A percentile compares a stretch with the other conserved stretches of the same genome.
Conservation (phyloP, 2,329 filamentous ascomycete genomes). For the Colletotrichum sp. region DNA sequence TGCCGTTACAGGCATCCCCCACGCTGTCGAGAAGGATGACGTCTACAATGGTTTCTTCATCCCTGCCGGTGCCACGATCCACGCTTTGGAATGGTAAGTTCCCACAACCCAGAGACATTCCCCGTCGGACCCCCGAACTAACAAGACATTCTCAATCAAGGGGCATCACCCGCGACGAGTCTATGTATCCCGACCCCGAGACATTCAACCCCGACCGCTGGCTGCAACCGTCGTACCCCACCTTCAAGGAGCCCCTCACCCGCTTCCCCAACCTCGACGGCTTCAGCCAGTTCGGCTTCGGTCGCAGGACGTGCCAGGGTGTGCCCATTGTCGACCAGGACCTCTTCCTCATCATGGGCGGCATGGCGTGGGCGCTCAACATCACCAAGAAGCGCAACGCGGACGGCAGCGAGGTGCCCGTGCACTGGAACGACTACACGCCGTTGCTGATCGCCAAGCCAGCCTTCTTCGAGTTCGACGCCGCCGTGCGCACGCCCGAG, state of each 20-base stretch:
- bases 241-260: constrained; percentile 44
- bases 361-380: constrained; percentile 41
- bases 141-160: constrained; percentile 30
- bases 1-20: constrained; percentile 47
- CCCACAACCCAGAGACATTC: neutral
- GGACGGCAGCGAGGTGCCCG: constrained; percentile 32
- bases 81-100: constrained; percentile 38
- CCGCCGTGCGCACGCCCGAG: constrained; percentile 29
- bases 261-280: constrained; percentile 44
- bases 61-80: constrained; percentile 54
- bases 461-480: constrained; percentile 41
- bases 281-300: constrained; percentile 57
- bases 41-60: constrained; percentile 59
- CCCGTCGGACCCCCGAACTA: neutral
- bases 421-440: constrained; percentile 50
- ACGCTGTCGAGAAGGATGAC: constrained; percentile 55
- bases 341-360: constrained; percentile 44
- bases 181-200: constrained; percentile 41
- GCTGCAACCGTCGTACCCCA: constrained; percentile 41
- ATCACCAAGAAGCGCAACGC: constrained; percentile 34
- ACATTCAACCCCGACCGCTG: constrained; percentile 45
- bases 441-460: constrained; percentile 51
- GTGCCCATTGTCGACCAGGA: constrained; percentile 47
- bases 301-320: constrained; percentile 53
- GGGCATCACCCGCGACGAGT: constrained; percentile 50